These are phyloP conservation scores for Phytophthora multivora DNA, from an alignment of 352 stramenopile species.

Conservation along the genomic window DNA sequence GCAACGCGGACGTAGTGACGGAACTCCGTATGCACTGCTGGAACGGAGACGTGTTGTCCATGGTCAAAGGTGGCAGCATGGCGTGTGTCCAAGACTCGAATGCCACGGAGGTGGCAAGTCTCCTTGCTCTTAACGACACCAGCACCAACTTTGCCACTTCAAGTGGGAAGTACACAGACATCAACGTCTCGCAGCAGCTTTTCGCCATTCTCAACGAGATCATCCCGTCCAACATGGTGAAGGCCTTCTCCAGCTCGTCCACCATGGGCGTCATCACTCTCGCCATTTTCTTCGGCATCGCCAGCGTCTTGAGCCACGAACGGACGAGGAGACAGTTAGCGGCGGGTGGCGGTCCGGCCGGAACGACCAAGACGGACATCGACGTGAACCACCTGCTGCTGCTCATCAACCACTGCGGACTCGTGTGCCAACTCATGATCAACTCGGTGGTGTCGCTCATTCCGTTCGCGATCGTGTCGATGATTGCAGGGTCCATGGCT, in stretches of 20 bases:
- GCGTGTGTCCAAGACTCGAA: constrained; percentile 40
- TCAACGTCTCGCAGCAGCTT: constrained; percentile 70
- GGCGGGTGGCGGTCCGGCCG: constrained; percentile 5
- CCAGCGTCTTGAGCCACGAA: constrained; percentile 59
- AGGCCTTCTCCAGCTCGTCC: constrained; percentile 50
- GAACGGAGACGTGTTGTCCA: constrained; percentile 50
- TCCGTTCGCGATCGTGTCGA: constrained; percentile 73
- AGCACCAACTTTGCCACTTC: constrained; percentile 43
- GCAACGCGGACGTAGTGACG: constrained; percentile 15
- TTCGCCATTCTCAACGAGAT: constrained; percentile 65
- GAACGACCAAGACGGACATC: constrained; percentile 26
- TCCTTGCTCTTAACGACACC: constrained; percentile 61
- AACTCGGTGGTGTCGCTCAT: constrained; percentile 69
- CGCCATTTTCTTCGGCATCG: constrained; percentile 70
- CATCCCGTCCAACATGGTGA: constrained; percentile 73
- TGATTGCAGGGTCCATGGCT: constrained; percentile 70
- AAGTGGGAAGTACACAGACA: constrained; percentile 24
- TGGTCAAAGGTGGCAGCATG: constrained; percentile 35
- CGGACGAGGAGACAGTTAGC: constrained; percentile 22
- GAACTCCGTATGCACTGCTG: constrained; percentile 50
- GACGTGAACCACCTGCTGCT: constrained; percentile 68
- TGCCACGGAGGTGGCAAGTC: constrained; percentile 19
- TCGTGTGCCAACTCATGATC: constrained; percentile 73
- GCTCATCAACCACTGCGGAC: constrained; percentile 63
- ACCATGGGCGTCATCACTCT: constrained; percentile 78